Conservation (phyloP, 768 basidiomycete species). For the Auricularia sp. region DNA sequence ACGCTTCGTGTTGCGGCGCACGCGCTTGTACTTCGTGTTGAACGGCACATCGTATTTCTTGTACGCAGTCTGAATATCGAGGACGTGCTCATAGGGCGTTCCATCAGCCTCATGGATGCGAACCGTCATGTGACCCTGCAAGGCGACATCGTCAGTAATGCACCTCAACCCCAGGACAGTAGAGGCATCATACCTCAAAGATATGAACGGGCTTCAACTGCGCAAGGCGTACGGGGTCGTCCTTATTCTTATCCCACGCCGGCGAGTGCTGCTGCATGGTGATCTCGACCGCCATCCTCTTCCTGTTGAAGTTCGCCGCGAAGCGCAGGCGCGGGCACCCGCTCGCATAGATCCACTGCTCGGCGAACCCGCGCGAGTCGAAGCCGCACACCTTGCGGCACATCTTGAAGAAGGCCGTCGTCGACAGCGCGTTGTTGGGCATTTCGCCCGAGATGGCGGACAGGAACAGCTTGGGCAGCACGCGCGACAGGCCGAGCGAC, state of each 20-base stretch:
- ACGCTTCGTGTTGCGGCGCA: slow-evolving; percentile 92
- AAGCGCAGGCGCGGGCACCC: slow-evolving; percentile 90
- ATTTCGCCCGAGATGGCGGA: slow-evolving; percentile 90
- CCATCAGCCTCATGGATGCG: slow-evolving; percentile 99
- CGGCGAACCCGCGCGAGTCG: slow-evolving; percentile 84
- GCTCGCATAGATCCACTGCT: slow-evolving; percentile 98
- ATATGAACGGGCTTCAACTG: slow-evolving; percentile 74
- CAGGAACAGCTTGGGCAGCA: slow-evolving; percentile 89
- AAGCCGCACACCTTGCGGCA: slow-evolving; percentile 91
- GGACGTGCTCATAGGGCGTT: slow-evolving; percentile 95
- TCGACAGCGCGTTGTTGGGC: slow-evolving; percentile 74
- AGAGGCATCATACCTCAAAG: slow-evolving; percentile 58
- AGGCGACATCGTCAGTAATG: neutral
- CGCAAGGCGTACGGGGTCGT: slow-evolving; percentile 56
- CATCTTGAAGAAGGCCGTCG: slow-evolving; percentile 79
- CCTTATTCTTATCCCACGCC: slow-evolving; percentile 55
- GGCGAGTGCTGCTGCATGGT: slow-evolving; percentile 84
- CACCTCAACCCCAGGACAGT: neutral
- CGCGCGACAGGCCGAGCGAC: slow-evolving; percentile 85
- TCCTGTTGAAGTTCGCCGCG: slow-evolving; percentile 86
- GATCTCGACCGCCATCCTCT: slow-evolving; percentile 97
- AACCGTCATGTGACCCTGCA: slow-evolving; percentile 91
- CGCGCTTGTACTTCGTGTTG: slow-evolving; percentile 96
- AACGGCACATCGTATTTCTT: slow-evolving; percentile 98
- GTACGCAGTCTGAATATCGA: slow-evolving; percentile 77